A percentile compares a stretch with the other conserved stretches of the same genome.
Conservation (phyloP, 164 flowering plant species). For the Dillenia suffruticosa region DNA sequence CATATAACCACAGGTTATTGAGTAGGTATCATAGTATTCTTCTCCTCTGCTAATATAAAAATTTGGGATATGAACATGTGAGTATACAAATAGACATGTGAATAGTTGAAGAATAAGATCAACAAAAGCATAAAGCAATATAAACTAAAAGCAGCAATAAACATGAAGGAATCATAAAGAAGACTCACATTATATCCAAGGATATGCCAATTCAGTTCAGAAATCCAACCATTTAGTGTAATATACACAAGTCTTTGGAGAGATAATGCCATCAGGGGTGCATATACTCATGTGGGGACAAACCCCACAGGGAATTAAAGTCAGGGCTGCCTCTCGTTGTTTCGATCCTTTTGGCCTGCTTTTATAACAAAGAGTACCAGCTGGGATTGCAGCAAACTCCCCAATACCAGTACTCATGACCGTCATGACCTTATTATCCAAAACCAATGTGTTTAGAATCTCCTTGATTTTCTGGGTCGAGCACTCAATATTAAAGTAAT, state of each 20-base stretch:
- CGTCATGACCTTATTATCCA: slow-evolving; percentile 44
- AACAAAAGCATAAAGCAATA: too few relatives aligned
- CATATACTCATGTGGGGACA: slow-evolving; percentile 21
- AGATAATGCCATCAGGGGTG: slow-evolving; percentile 79
- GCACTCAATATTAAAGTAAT: slow-evolving; percentile 17
- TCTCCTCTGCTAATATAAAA: too few relatives aligned
- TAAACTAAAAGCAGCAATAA: too few relatives aligned
- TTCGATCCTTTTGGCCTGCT: slow-evolving; percentile 4
- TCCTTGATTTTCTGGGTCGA: slow-evolving; percentile 39
- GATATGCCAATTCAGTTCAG: slow-evolving; percentile 10
- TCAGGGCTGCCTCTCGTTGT: slow-evolving; percentile 28
- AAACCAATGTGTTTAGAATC: slow-evolving; percentile 50
- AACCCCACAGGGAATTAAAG: slow-evolving; percentile 7
- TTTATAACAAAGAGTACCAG: slow-evolving; percentile 55
- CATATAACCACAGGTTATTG: too few relatives aligned
- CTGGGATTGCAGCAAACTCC: slow-evolving; percentile 47
- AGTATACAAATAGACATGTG: too few relatives aligned
- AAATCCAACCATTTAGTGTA: slow-evolving; percentile 72
- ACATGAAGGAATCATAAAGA: too few relatives aligned
- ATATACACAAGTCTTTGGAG: slow-evolving; percentile 70
- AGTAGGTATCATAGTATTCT: too few relatives aligned
- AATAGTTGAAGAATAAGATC: too few relatives aligned
- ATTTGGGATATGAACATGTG: too few relatives aligned
- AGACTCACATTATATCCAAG: too few relatives aligned
- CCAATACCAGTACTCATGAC: slow-evolving; percentile 46